Conservation (phyloP, 2,329 filamentous ascomycete genomes). For the Talaromyces atroroseus region DNA sequence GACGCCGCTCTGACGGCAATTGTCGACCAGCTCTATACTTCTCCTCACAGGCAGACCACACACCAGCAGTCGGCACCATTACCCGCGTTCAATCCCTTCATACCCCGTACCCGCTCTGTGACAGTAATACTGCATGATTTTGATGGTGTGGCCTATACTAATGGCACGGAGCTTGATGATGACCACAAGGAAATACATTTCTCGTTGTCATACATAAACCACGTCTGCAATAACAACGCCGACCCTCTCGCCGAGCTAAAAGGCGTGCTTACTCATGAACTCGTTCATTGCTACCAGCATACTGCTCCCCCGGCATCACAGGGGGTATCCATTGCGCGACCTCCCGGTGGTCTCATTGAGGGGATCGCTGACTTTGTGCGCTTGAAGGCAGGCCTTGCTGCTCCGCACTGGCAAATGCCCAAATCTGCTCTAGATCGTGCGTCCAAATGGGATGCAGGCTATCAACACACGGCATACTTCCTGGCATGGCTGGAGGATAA, state of each 20-base stretch:
- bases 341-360: constrained; percentile 74
- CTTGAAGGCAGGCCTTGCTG: constrained; percentile 63
- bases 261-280: constrained; percentile 84
- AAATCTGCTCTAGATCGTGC: constrained; percentile 41
- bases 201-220: constrained; percentile 65
- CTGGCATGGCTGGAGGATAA: constrained; percentile 72
- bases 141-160: constrained; percentile 84
- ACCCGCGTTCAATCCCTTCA: constrained; percentile 26
- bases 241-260: constrained; percentile 57
- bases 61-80: background rate
- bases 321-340: constrained; percentile 23
- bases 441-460: constrained; percentile 78
- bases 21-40: constrained; percentile 64
- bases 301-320: constrained; percentile 46
- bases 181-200: constrained; percentile 95
- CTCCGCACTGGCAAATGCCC: constrained; percentile 73
- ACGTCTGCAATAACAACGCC: constrained; percentile 19
- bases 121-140: constrained; percentile 76
- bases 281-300: constrained; percentile 92
- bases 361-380: constrained; percentile 92
- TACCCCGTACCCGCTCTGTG: constrained; percentile 71
- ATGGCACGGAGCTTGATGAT: constrained; percentile 67
- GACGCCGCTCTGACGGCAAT: constrained; percentile 61
- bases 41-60: constrained; percentile 15
- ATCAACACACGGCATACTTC: constrained; percentile 88